phyloP scores from a whole-genome alignment of 2,329 filamentous ascomycete species.

The Cladosporium sp. region DNA sequence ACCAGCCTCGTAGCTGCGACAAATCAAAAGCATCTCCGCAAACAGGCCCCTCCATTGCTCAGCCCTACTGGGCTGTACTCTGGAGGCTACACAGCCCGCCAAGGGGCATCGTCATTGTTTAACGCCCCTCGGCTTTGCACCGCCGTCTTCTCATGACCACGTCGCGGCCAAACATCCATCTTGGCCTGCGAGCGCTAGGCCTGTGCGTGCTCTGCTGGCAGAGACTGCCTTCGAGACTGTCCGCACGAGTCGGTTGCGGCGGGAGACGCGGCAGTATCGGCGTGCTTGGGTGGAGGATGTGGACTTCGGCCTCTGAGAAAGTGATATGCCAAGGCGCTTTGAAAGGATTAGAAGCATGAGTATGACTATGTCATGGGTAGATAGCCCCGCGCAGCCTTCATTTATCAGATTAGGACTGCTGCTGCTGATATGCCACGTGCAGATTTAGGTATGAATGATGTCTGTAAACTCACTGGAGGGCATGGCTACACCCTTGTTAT shows the following conservation, averaged over 20 bases:
- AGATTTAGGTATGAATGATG: no score
- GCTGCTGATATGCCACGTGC: no score
- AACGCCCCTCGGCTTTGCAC: not conserved
- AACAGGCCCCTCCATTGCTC: conserved; percentile 1
- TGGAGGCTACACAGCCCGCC: not conserved
- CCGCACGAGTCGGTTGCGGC: conserved; percentile 1
- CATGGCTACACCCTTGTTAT: no score
- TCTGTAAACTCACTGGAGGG: no score
- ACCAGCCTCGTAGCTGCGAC: not conserved
- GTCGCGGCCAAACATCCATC: conserved; percentile 2
- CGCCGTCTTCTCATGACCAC: not conserved
- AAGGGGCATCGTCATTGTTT: not conserved
- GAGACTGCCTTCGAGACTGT: not conserved
- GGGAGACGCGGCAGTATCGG: conserved; percentile 2
- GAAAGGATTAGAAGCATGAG: no score
- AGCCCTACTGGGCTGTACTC: conserved; percentile 6
- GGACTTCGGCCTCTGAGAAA: no score
- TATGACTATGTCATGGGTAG: no score
- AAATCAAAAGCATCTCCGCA: conserved; percentile 2
- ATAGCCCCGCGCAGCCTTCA: no score
- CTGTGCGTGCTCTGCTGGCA: not conserved
- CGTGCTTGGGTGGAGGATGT: not conserved
- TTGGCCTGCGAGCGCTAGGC: not conserved
- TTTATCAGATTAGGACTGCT: no score
- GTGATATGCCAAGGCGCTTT: no score